Conservation (phyloP, 495 filamentous ascomycete genomes). For the Bacidia rubella region DNA sequence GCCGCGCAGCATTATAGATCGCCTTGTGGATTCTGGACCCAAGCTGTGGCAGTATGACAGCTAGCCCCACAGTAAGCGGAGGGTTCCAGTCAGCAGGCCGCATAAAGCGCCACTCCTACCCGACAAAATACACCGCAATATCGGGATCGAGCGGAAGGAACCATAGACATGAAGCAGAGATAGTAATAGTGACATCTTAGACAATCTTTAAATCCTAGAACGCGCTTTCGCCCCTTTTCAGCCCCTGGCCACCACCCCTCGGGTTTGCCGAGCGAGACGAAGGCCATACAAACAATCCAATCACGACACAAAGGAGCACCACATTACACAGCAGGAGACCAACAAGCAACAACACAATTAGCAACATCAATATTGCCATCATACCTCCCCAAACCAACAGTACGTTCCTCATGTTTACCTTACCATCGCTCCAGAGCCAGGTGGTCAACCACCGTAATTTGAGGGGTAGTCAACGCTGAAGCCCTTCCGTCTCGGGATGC, state of each 20-base stretch:
- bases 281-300: not conserved
- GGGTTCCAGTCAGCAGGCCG: too few species aligned
- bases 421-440: not conserved
- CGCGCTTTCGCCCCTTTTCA: not conserved
- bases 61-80: too few species aligned
- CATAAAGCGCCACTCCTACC: too few species aligned
- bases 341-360: constrained; percentile 3
- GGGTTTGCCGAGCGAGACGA: not conserved
- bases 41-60: too few species aligned
- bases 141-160: too few species aligned
- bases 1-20: too few species aligned
- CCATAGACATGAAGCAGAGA: not conserved
- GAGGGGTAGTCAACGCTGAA: not conserved
- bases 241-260: not conserved
- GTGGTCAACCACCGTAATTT: not conserved
- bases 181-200: not conserved
- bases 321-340: constrained; percentile 4
- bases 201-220: not conserved
- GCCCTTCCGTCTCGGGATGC: not conserved
- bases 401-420: not conserved
- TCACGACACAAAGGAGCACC: not conserved
- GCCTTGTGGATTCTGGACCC: too few species aligned
- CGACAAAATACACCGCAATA: too few species aligned
- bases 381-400: constrained; percentile 2
- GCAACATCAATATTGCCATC: constrained; percentile 5